Conservation (phyloP, 208 protist species). For the Acanthamoeba divionensis region DNA sequence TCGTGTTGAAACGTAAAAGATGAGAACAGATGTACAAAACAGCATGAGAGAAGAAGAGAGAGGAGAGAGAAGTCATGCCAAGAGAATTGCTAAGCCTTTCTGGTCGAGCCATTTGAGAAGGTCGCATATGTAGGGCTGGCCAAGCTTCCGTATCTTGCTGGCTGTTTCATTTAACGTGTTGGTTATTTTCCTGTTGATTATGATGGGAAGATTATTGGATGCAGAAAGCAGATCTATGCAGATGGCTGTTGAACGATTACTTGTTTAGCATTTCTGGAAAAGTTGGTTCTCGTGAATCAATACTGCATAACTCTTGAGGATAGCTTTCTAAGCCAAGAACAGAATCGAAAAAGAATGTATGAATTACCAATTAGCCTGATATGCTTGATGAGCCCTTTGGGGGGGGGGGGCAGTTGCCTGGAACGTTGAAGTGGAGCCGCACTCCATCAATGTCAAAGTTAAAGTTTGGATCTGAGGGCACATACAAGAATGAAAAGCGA, state of each 20-base stretch:
- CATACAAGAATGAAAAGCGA: not conserved
- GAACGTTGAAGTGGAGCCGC: not conserved
- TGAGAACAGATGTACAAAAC: not conserved
- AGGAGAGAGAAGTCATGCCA: not conserved
- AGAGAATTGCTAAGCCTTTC: not conserved
- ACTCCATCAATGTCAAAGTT: slow-evolving; percentile 17
- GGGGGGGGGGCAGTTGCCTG: not conserved
- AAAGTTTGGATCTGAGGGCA: not conserved
- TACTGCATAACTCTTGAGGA: not conserved
- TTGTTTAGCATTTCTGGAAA: not conserved
- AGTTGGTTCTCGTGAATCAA: not conserved
- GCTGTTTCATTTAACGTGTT: not conserved
- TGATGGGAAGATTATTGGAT: not conserved
- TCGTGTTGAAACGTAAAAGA: not conserved
- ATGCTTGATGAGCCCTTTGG: no score
- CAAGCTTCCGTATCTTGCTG: not conserved
- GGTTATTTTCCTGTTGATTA: not conserved
- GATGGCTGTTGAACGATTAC: not conserved
- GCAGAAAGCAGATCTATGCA: not conserved
- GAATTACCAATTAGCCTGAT: not conserved
- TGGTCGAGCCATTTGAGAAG: not conserved
- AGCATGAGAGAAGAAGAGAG: not conserved
- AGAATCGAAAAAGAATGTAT: not conserved
- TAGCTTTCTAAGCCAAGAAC: not conserved
- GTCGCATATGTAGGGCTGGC: not conserved